A percentile compares a stretch with the other conserved stretches of the same genome.
phyloP scores from a whole-genome alignment of 179 eudicot genomes.

The Silene vulgaris region DNA sequence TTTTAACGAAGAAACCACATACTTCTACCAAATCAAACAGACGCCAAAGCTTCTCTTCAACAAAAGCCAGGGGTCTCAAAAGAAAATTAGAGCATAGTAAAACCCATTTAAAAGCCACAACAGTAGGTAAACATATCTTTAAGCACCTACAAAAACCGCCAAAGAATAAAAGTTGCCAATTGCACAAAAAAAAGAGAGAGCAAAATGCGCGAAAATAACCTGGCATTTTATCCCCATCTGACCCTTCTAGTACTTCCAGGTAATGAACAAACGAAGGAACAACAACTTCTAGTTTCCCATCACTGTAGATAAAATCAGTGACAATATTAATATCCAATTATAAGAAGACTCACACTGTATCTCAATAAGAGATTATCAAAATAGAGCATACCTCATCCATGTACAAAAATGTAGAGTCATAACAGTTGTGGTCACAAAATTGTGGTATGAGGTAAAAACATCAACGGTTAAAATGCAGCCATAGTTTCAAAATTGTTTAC shows the following conservation, averaged over 20 bases:
- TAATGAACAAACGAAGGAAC: conserved; percentile 98
- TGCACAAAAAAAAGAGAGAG: neutral
- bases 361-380: neutral
- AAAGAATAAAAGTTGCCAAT: neutral
- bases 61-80: neutral
- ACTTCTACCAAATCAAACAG: neutral
- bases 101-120: neutral
- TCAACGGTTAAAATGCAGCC: neutral
- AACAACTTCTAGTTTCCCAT: conserved; percentile 92
- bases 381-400: conserved; percentile 1
- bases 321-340: conserved; percentile 1
- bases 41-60: neutral
- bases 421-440: neutral
- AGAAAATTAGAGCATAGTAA: conserved; percentile 2
- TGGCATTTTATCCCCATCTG: conserved; percentile 97
- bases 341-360: neutral
- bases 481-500: neutral
- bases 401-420: too few species aligned
- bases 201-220: conserved; percentile 34
- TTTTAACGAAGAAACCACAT: neutral
- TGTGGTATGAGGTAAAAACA: neutral
- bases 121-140: neutral
- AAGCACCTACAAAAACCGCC: conserved; percentile 5
- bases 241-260: conserved; percentile 93
- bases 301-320: conserved; percentile 42